Evolutionary conservation across 2,329 filamentous ascomycete species (phyloP).

Genomic region (Didymella arachidicola): DNA sequence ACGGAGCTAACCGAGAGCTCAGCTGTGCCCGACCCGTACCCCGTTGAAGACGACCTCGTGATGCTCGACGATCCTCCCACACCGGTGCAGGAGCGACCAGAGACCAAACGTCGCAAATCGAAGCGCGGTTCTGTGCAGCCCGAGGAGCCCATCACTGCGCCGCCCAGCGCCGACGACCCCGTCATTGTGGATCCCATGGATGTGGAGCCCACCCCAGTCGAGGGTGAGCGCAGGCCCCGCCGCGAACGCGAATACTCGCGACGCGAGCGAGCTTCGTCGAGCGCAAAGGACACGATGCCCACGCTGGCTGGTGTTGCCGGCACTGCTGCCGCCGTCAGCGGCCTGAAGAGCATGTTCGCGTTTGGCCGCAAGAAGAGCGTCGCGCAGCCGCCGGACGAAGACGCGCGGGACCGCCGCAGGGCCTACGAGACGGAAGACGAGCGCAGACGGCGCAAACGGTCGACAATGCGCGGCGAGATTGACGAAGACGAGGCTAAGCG

Average conservation of each 20-base stretch:
- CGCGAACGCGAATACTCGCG: slow-evolving; percentile 51
- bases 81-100: slow-evolving; percentile 40
- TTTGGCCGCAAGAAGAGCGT: slow-evolving; percentile 47
- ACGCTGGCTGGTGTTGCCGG: slow-evolving; percentile 41
- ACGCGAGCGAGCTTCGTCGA: slow-evolving; percentile 66
- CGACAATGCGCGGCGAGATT: slow-evolving; percentile 42
- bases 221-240: slow-evolving; percentile 48
- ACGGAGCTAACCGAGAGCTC: slow-evolving; percentile 43
- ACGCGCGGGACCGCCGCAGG: slow-evolving; percentile 44
- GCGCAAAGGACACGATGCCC: slow-evolving; percentile 62
- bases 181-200: slow-evolving; percentile 52
- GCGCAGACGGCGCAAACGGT: slow-evolving; percentile 49
- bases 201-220: slow-evolving; percentile 57
- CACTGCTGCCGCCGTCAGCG: slow-evolving; percentile 56
- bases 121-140: slow-evolving; percentile 51
- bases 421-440: slow-evolving; percentile 50
- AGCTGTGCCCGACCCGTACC: slow-evolving; percentile 64
- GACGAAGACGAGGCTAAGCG: slow-evolving; percentile 51
- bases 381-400: slow-evolving; percentile 35
- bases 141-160: slow-evolving; percentile 46
- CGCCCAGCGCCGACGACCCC: slow-evolving; percentile 54
- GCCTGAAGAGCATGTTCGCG: slow-evolving; percentile 64
- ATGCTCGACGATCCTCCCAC: slow-evolving; percentile 55
- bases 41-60: slow-evolving; percentile 68
- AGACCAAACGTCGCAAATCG: slow-evolving; percentile 52